These are phyloP conservation scores for Penicillium sp. DNA, from an alignment of 2,329 filamentous ascomycete species.

Conservation along the genomic window DNA sequence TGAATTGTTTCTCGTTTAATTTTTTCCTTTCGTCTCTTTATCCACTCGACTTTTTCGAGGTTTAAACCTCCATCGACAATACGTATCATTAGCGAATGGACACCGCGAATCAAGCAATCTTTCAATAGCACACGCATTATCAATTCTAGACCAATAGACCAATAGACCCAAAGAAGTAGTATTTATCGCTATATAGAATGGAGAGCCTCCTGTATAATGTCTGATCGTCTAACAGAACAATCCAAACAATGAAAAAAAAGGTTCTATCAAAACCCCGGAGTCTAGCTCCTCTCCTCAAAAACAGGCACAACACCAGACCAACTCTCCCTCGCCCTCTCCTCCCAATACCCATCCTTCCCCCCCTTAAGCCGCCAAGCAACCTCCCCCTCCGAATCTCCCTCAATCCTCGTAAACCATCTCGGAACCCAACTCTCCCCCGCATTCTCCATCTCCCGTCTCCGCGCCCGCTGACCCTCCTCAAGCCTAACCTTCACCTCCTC, in stretches of 20 bases:
- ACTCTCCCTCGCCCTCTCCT: conserved; percentile 65
- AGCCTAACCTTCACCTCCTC: conserved; percentile 78
- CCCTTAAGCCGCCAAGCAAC: conserved; percentile 66
- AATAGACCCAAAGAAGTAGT: not conserved
- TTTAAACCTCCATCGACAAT: not conserved
- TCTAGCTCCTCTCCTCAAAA: conserved; percentile 41
- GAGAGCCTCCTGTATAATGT: not conserved
- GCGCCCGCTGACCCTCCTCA: conserved; percentile 76
- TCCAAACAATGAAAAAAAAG: not conserved
- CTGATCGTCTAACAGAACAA: not conserved
- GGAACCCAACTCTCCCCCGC: conserved; percentile 68
- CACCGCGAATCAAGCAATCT: not conserved
- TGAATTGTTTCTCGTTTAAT: not conserved
- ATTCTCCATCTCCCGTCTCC: conserved; percentile 72
- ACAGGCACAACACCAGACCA: conserved; percentile 61
- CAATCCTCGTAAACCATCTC: conserved; percentile 76
- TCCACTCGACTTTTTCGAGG: not conserved
- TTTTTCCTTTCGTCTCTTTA: not conserved
- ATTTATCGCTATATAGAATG: conserved; percentile 10
- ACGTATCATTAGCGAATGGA: not conserved
- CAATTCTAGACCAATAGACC: not conserved
- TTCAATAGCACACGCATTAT: too few relatives aligned
- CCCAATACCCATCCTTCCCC: conserved; percentile 91
- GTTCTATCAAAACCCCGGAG: not conserved
- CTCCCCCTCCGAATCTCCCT: conserved; percentile 41